Evolutionary conservation across 1,284 basidiomycete species (phyloP).

Genomic region (Lentinus polychrous): DNA sequence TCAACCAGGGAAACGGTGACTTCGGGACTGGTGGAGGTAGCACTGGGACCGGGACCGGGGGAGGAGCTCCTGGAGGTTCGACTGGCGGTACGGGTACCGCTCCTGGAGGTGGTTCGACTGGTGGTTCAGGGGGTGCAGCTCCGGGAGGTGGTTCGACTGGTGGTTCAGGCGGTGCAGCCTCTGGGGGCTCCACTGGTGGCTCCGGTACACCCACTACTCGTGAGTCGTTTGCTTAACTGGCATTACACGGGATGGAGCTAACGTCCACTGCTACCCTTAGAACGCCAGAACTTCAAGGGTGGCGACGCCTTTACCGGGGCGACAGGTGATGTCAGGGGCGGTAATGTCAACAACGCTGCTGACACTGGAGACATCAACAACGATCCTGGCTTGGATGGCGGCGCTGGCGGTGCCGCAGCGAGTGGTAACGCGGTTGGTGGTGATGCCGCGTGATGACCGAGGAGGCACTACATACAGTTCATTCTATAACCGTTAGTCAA

Average conservation of each 20-base stretch:
- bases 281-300: conserved; percentile 7
- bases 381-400: conserved; percentile 8
- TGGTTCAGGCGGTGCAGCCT: not conserved
- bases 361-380: conserved; percentile 12
- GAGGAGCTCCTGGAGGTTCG: conserved; percentile 1
- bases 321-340: conserved; percentile 12
- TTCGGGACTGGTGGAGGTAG: conserved; percentile 3
- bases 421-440: conserved; percentile 13
- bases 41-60: not conserved
- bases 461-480: not conserved
- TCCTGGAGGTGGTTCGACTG: not conserved
- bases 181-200: conserved; percentile 1
- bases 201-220: not conserved
- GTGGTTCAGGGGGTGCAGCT: not conserved
- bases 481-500: conserved; percentile 4
- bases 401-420: conserved; percentile 10
- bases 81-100: conserved; percentile 1
- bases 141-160: not conserved
- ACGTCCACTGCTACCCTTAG: conserved; percentile 1
- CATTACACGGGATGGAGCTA: not conserved
- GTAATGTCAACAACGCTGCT: conserved; percentile 10
- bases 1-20: conserved; percentile 13
- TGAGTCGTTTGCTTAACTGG: not conserved
- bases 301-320: conserved; percentile 12
- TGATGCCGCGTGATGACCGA: conserved; percentile 6